Conservation (phyloP, 495 filamentous ascomycete species). For the Letharia columbiana region DNA sequence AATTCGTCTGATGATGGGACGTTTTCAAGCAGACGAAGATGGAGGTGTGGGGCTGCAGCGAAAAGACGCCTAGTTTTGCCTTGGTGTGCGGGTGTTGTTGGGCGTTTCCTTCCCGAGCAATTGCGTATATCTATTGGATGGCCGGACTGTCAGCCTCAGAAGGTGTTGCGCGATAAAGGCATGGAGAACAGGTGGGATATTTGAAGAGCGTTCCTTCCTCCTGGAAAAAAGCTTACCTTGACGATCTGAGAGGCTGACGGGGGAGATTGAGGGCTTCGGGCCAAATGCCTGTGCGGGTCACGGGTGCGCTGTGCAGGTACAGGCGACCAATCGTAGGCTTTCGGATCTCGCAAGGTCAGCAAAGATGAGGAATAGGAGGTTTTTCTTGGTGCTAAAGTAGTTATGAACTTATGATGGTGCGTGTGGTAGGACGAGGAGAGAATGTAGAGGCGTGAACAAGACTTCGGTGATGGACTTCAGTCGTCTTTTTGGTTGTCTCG, state of each 20-base stretch:
- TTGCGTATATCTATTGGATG: constrained; percentile 9
- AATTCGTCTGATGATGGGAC: constrained; percentile 7
- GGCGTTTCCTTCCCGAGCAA: constrained; percentile 14
- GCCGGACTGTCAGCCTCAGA: constrained; percentile 15
- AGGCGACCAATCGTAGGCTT: constrained; percentile 7
- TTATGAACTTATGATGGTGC: neutral
- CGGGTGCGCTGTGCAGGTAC: constrained; percentile 12
- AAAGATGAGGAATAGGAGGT: constrained; percentile 1
- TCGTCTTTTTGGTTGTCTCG: neutral
- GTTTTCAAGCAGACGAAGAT: constrained; percentile 16
- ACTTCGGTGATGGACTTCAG: neutral
- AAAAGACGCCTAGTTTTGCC: constrained; percentile 26
- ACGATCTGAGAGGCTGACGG: constrained; percentile 15
- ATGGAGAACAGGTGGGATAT: neutral
- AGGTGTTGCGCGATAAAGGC: constrained; percentile 12
- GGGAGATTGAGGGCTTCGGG: constrained; percentile 12
- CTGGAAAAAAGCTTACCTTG: constrained; percentile 7
- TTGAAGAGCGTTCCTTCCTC: neutral
- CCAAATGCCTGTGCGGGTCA: constrained; percentile 1
- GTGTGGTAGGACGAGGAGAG: neutral
- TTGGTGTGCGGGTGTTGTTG: constrained; percentile 19
- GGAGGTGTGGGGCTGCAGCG: constrained; percentile 23
- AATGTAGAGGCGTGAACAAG: neutral
- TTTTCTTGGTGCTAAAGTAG: neutral
- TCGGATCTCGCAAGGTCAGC: constrained; percentile 7